Percentiles rank a stretch among this genome's conserved stretches.
phyloP scores from a whole-genome alignment of 2,329 filamentous ascomycete genomes.

The Microascus cirrosus region DNA sequence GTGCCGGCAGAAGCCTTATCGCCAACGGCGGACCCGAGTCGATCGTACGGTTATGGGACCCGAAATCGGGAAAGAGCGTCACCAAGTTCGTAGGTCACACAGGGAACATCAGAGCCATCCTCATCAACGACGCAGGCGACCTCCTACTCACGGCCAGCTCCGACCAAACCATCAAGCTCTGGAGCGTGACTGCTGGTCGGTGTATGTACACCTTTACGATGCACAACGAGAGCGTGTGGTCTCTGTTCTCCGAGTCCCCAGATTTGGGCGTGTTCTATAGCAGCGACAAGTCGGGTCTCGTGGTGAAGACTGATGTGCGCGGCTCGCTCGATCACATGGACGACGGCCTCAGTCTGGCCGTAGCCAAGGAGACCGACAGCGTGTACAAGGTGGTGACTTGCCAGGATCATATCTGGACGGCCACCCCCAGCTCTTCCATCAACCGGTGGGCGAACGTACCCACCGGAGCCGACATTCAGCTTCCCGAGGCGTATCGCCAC shows the following conservation, averaged over 20 bases:
- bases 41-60: constrained; percentile 85
- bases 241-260: constrained; percentile 79
- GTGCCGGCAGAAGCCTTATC: constrained; percentile 67
- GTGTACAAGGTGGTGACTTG: constrained; percentile 58
- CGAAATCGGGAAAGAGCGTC: constrained; percentile 75
- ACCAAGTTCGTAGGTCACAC: constrained; percentile 97
- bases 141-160: constrained; percentile 90
- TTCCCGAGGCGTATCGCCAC: constrained; percentile 42
- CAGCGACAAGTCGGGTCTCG: constrained; percentile 78
- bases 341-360: constrained; percentile 79
- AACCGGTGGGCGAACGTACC: constrained; percentile 86
- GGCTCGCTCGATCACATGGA: constrained; percentile 58
- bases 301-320: constrained; percentile 93
- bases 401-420: constrained; percentile 77
- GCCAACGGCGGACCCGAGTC: constrained; percentile 92
- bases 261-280: constrained; percentile 87
- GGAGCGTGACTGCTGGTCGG: constrained; percentile 87
- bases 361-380: constrained; percentile 83
- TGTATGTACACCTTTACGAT: constrained; percentile 98
- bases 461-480: constrained; percentile 59
- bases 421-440: constrained; percentile 81
- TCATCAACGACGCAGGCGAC: constrained; percentile 81
- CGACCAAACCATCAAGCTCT: constrained; percentile 95
- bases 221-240: constrained; percentile 98
- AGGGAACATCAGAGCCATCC: constrained; percentile 82